These are phyloP conservation scores for Starmerella bacillaris DNA, from an alignment of 805 yeast species.

Conservation along the genomic window DNA sequence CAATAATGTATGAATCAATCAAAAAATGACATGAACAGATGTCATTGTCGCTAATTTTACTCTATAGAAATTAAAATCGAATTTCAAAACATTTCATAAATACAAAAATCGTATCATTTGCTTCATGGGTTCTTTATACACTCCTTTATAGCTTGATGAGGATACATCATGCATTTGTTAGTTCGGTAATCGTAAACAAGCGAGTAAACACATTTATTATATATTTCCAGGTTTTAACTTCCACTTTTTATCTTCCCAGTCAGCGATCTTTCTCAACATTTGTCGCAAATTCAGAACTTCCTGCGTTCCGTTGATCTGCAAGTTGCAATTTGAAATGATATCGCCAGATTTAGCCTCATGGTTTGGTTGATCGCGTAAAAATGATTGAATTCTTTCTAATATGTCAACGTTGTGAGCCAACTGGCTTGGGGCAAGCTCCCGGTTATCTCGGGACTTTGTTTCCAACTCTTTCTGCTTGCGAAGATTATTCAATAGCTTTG, in stretches of 20 bases:
- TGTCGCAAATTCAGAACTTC: slow-evolving; percentile 48
- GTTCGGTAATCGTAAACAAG: no score
- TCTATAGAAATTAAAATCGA: no score
- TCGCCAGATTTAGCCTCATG: slow-evolving; percentile 33
- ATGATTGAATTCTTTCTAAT: slow-evolving; percentile 27
- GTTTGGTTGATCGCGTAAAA: slow-evolving; percentile 24
- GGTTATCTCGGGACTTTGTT: slow-evolving; percentile 9
- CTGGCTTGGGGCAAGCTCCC: slow-evolving; percentile 2
- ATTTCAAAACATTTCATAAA: no score
- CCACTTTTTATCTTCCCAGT: slow-evolving; percentile 29
- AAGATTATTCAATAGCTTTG: slow-evolving; percentile 33
- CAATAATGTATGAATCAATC: no score
- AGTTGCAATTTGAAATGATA: slow-evolving; percentile 26
- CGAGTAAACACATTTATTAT: background rate
- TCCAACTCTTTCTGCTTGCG: slow-evolving; percentile 28
- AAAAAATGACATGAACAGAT: no score
- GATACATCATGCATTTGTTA: no score
- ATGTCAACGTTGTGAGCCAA: slow-evolving; percentile 15
- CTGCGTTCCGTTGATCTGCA: slow-evolving; percentile 30
- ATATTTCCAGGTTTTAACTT: background rate
- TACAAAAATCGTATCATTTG: no score
- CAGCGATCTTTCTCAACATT: slow-evolving; percentile 47
- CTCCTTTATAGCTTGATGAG: no score
- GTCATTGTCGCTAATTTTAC: no score
- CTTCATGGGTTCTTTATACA: no score